phyloP scores from a whole-genome alignment of 2,329 filamentous ascomycete species.

The Aspergillus tanneri region DNA sequence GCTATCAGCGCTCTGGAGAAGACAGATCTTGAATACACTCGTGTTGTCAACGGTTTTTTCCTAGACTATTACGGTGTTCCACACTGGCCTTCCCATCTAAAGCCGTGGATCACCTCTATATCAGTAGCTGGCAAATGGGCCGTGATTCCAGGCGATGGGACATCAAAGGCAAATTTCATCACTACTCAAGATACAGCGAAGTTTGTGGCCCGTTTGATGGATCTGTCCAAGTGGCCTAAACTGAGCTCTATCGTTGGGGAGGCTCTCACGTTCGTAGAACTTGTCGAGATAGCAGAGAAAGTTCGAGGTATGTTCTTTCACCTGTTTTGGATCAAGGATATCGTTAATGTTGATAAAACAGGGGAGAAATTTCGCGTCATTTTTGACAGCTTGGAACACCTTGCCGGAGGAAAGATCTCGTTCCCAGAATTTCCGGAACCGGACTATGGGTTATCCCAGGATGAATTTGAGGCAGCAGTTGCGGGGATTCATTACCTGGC shows the following conservation, averaged over 20 bases:
- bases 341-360: neutral
- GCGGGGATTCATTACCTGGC: neutral
- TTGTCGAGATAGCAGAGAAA: neutral
- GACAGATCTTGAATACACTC: neutral
- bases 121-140: neutral
- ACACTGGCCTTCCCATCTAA: neutral
- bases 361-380: neutral
- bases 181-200: neutral
- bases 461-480: neutral
- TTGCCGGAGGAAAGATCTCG: neutral
- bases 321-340: too few relatives aligned
- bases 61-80: conserved; percentile 4
- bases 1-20: neutral
- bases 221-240: neutral
- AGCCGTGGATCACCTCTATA: neutral
- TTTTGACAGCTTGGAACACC: neutral
- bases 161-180: neutral
- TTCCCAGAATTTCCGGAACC: neutral
- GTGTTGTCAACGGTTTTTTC: neutral
- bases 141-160: neutral
- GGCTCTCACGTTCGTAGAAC: neutral
- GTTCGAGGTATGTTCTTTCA: neutral
- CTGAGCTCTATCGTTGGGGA: neutral
- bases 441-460: neutral
- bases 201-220: neutral